Conservation (phyloP, 192 early-diverging fungal species). For the Geranomyces variabilis region DNA sequence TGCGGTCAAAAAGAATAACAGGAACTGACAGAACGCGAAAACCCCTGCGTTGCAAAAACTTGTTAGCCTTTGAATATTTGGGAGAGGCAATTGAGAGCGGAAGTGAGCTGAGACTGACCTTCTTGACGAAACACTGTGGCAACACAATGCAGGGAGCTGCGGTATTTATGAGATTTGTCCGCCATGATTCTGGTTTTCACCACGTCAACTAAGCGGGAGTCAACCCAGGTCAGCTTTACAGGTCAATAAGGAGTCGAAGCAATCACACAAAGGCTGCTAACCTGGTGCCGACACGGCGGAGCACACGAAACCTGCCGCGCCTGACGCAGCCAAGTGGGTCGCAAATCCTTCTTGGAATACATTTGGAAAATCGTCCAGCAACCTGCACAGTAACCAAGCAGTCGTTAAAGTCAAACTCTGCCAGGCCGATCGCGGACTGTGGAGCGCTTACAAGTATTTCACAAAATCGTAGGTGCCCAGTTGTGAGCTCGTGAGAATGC, state of each 20-base stretch:
- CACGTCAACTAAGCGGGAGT: not conserved
- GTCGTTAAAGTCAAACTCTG: too few relatives aligned
- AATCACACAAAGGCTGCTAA: not conserved
- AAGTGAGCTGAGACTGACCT: not conserved
- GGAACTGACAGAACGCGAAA: too few relatives aligned
- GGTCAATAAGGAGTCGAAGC: too few relatives aligned
- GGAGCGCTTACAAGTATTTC: not conserved
- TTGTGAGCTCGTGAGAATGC: conserved; percentile 41
- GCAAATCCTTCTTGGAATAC: conserved; percentile 5
- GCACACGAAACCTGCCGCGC: not conserved
- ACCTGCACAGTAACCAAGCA: not conserved
- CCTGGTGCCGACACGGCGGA: not conserved
- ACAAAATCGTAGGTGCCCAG: conserved; percentile 10
- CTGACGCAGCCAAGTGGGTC: not conserved
- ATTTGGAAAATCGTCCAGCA: conserved; percentile 5
- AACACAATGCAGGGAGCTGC: not conserved
- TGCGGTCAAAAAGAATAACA: too few relatives aligned
- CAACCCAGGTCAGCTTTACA: too few relatives aligned
- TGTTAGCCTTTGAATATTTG: too few relatives aligned
- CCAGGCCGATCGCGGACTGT: too few relatives aligned
- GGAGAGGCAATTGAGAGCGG: too few relatives aligned
- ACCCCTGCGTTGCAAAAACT: too few relatives aligned
- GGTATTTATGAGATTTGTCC: not conserved
- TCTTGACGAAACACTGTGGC: not conserved
- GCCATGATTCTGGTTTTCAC: conserved; percentile 2